A percentile compares a stretch with the other conserved stretches of the same genome.
Evolutionary conservation across 345 rosid species (phyloP).

Genomic region (Eucalyptus tenuipes): DNA sequence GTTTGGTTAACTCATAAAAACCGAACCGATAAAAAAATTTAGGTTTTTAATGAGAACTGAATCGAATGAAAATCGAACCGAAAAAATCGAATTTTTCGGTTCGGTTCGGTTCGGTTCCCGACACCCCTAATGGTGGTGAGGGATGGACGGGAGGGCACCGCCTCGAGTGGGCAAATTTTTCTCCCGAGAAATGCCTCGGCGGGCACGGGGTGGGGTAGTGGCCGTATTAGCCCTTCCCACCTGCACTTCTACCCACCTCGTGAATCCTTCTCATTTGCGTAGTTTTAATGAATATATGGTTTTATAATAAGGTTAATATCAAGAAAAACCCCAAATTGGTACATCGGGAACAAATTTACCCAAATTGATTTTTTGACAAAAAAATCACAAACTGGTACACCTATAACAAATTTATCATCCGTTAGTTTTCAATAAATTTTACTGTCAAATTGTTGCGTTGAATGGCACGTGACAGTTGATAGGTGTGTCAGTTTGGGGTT

Average conservation of each 20-base stretch:
- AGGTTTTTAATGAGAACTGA: too few species aligned
- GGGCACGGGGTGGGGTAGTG: not conserved
- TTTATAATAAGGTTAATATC: too few species aligned
- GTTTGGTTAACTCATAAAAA: too few species aligned
- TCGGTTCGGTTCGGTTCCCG: too few species aligned
- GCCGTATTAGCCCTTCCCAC: not conserved
- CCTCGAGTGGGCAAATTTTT: not conserved
- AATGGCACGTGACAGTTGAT: fast-evolving
- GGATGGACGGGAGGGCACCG: not conserved
- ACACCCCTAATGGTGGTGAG: not conserved
- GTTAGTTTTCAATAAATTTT: too few species aligned
- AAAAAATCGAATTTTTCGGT: too few species aligned
- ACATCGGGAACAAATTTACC: fast-evolving
- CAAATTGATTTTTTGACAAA: too few species aligned
- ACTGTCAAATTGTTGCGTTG: fast-evolving
- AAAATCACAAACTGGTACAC: fast-evolving
- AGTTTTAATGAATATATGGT: too few species aligned
- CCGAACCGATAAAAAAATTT: too few species aligned
- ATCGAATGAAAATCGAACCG: too few species aligned
- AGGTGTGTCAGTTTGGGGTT: fast-evolving
- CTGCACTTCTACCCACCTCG: not conserved
- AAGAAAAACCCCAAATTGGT: fast-evolving
- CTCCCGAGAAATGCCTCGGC: not conserved
- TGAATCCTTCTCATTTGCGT: not conserved
- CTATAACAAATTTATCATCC: fast-evolving